Conservation (phyloP, 169 alveolate species). For the Plasmodium fragile region DNA sequence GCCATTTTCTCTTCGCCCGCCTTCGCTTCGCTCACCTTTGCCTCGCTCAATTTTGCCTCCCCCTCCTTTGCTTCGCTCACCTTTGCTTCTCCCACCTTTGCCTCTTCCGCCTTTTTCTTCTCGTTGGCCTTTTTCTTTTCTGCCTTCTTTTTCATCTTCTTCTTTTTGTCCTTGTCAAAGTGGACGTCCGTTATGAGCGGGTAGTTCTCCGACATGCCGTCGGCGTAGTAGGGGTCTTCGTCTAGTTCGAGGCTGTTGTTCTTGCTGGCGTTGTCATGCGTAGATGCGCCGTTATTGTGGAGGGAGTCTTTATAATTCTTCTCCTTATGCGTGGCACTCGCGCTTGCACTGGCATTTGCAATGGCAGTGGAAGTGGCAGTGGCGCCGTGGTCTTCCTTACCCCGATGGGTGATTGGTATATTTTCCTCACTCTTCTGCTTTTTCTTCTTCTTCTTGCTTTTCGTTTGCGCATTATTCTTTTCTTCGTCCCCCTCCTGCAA, state of each 20-base stretch:
- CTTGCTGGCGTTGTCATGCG: neutral
- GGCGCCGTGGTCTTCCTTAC: neutral
- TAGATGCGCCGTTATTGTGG: neutral
- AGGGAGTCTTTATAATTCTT: slow-evolving; percentile 12
- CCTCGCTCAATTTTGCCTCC: neutral
- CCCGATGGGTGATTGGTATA: neutral
- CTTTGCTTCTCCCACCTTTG: neutral
- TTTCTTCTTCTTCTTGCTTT: slow-evolving; percentile 33
- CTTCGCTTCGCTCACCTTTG: neutral
- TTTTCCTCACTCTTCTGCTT: slow-evolving; percentile 22
- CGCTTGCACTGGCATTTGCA: too few relatives aligned
- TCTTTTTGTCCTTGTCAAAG: slow-evolving; percentile 38
- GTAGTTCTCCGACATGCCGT: slow-evolving; percentile 43
- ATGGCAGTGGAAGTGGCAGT: too few relatives aligned
- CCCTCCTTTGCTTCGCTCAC: neutral
- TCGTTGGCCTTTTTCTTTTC: slow-evolving; percentile 23
- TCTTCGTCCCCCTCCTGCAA: neutral
- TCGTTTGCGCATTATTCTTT: neutral
- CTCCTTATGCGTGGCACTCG: neutral
- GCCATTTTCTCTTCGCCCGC: neutral
- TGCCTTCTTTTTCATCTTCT: slow-evolving; percentile 32
- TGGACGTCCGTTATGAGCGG: slow-evolving; percentile 40
- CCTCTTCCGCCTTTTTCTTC: slow-evolving; percentile 3
- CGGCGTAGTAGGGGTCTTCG: slow-evolving; percentile 20
- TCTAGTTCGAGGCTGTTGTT: neutral